Evolutionary conservation across 2,329 filamentous ascomycete species (phyloP).

Genomic region (Colletotrichum sp.): DNA sequence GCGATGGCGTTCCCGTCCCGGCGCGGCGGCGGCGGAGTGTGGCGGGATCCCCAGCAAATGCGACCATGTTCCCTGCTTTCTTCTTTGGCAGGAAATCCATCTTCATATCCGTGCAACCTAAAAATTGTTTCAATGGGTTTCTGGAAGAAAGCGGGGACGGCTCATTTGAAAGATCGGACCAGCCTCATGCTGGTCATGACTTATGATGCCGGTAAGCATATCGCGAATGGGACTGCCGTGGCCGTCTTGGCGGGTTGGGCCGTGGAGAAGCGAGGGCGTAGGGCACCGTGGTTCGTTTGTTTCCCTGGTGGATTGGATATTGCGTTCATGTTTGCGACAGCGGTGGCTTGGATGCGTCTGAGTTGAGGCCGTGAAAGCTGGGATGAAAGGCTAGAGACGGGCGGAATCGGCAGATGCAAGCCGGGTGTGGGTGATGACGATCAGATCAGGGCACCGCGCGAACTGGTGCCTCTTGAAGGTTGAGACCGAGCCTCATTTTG

Average conservation of each 20-base stretch:
- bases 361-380: background rate
- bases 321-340: background rate
- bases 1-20: background rate
- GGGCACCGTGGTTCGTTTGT: background rate
- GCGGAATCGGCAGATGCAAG: background rate
- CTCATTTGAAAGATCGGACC: background rate
- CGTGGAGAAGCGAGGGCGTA: background rate
- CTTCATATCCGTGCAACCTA: background rate
- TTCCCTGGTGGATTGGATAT: background rate
- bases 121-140: slow-evolving; percentile 1
- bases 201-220: background rate
- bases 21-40: background rate
- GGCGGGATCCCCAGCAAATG: background rate
- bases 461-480: background rate
- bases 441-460: background rate
- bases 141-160: background rate
- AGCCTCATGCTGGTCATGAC: slow-evolving; percentile 1
- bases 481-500: background rate
- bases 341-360: background rate
- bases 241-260: background rate
- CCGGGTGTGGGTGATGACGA: background rate
- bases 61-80: background rate
- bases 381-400: background rate
- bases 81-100: background rate
- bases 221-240: background rate